Evolutionary conservation across 208 protist genomes (phyloP).

Genomic region (Leptomonas pyrrhocoris): DNA sequence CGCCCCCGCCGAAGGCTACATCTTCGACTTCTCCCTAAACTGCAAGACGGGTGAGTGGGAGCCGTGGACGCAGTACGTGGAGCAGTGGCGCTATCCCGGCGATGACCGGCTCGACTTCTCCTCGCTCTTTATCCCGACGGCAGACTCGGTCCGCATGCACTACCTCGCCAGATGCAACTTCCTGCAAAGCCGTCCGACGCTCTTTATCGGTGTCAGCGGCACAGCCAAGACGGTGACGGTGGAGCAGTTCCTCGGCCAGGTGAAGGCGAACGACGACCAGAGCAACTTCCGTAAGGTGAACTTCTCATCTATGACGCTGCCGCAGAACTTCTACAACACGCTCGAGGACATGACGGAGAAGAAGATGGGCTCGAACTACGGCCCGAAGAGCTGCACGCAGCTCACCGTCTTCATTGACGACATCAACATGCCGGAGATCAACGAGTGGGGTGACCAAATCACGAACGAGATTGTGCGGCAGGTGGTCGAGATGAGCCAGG

Average conservation of each 20-base stretch:
- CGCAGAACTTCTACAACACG: constrained; percentile 92
- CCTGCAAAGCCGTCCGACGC: constrained; percentile 79
- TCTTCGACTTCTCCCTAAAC: constrained; percentile 96
- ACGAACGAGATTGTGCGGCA: constrained; percentile 96
- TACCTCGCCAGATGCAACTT: constrained; percentile 93
- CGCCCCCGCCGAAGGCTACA: constrained; percentile 69
- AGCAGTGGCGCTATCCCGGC: constrained; percentile 93
- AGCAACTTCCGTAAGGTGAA: constrained; percentile 94
- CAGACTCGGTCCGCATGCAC: constrained; percentile 95
- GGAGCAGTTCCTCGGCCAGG: constrained; percentile 90
- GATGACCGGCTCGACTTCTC: constrained; percentile 94
- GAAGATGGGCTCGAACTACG: constrained; percentile 94
- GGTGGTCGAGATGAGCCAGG: constrained; percentile 87
- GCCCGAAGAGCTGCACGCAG: constrained; percentile 91
- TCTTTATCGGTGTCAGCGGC: constrained; percentile 94
- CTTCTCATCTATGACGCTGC: constrained; percentile 94
- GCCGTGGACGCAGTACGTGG: constrained; percentile 84
- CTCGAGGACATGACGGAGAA: constrained; percentile 96
- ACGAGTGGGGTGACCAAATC: constrained; percentile 96
- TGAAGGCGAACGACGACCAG: constrained; percentile 75
- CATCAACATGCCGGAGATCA: constrained; percentile 97
- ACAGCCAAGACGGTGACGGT: constrained; percentile 96
- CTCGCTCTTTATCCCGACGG: constrained; percentile 96
- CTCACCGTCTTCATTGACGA: constrained; percentile 96
- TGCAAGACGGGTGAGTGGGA: constrained; percentile 90